A percentile compares a stretch with the other conserved stretches of the same genome.
Conservation (phyloP, 73 alveolate species). For the Blepharisma japonicum region DNA sequence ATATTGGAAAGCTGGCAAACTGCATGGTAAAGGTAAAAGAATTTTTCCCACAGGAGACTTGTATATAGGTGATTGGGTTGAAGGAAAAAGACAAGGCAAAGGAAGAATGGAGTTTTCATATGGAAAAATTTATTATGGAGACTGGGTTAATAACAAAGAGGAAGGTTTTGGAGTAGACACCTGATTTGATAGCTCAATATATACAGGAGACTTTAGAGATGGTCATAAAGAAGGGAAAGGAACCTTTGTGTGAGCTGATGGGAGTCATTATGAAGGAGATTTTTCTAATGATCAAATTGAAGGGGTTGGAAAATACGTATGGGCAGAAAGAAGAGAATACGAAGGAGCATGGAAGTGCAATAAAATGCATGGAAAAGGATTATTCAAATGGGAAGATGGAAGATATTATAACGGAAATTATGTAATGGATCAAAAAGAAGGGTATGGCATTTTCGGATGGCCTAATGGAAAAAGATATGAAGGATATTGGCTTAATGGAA, state of each 20-base stretch:
- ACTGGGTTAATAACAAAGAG: constrained; percentile 47
- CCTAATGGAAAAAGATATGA: constrained; percentile 45
- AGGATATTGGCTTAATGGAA: constrained; percentile 68
- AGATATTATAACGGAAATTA: constrained; percentile 49
- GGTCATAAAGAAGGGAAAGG: constrained; percentile 67
- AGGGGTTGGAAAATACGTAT: constrained; percentile 40
- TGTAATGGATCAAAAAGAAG: constrained; percentile 57
- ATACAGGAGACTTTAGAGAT: constrained; percentile 53
- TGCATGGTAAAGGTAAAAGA: neutral
- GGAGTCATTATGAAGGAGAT: constrained; percentile 48
- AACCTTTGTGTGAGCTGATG: constrained; percentile 45
- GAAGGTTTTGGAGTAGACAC: constrained; percentile 61
- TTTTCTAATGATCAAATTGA: constrained; percentile 32
- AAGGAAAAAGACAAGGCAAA: neutral
- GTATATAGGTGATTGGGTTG: constrained; percentile 19
- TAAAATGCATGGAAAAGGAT: constrained; percentile 52
- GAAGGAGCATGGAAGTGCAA: constrained; percentile 44
- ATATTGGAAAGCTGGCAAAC: neutral
- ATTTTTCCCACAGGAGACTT: neutral
- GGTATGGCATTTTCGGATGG: constrained; percentile 64
- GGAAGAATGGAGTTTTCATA: no score
- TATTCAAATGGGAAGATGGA: constrained; percentile 62
- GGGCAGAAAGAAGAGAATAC: constrained; percentile 35
- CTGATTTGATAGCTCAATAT: constrained; percentile 55
- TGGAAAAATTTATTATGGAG: constrained; percentile 56